A percentile compares a stretch with the other conserved stretches of the same genome.
Conservation (phyloP, 2,329 filamentous ascomycete species). For the Exophiala bonariae region DNA sequence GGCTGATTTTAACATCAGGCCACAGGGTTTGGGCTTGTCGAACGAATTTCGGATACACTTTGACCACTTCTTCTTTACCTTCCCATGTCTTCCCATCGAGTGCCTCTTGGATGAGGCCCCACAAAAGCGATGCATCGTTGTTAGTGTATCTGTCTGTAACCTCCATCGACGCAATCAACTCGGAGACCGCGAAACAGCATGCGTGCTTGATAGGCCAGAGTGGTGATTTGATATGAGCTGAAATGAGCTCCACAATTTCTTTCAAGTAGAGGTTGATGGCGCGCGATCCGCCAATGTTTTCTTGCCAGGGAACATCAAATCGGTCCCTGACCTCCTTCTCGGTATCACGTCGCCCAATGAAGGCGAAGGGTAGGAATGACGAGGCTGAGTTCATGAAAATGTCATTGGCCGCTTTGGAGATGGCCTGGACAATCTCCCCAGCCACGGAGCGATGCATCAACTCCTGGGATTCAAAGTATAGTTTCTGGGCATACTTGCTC, state of each 20-base stretch:
- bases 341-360: conserved; percentile 81
- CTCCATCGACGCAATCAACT: conserved; percentile 65
- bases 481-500: conserved; percentile 57
- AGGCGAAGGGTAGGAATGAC: conserved; percentile 79
- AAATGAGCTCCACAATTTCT: conserved; percentile 73
- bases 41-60: conserved; percentile 76
- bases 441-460: conserved; percentile 72
- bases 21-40: conserved; percentile 62
- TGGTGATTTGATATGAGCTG: conserved; percentile 70
- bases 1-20: conserved; percentile 57
- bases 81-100: conserved; percentile 87
- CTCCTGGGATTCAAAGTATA: conserved; percentile 83
- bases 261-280: conserved; percentile 79
- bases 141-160: conserved; percentile 54
- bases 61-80: conserved; percentile 82
- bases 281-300: conserved; percentile 82
- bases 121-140: conserved; percentile 64
- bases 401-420: conserved; percentile 86
- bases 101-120: conserved; percentile 80
- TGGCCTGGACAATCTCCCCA: conserved; percentile 77
- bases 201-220: conserved; percentile 92
- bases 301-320: conserved; percentile 84
- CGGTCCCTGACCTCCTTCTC: conserved; percentile 75
- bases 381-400: conserved; percentile 77
- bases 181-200: conserved; percentile 76